These are phyloP conservation scores for Claviceps digitariae DNA, from an alignment of 2,329 filamentous ascomycete genomes.

Conservation along the genomic window DNA sequence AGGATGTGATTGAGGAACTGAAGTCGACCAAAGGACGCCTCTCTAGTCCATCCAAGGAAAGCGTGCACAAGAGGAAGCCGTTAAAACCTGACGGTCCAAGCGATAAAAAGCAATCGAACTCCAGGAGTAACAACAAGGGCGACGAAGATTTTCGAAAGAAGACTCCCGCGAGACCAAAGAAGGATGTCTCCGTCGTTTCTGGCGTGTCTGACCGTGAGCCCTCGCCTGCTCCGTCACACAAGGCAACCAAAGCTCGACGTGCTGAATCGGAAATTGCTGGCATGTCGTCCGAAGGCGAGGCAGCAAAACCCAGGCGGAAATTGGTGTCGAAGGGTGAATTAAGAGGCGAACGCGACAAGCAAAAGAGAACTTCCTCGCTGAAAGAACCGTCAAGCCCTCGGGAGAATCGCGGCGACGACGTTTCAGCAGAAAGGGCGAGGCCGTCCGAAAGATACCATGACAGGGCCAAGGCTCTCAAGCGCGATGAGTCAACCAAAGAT, in stretches of 20 bases:
- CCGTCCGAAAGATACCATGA: conserved; percentile 43
- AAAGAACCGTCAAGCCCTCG: conserved; percentile 40
- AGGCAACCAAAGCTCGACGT: conserved; percentile 36
- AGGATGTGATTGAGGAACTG: conserved; percentile 31
- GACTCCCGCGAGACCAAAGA: conserved; percentile 38
- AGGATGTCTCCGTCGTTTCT: conserved; percentile 37
- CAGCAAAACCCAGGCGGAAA: conserved; percentile 46
- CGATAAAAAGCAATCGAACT: conserved; percentile 34
- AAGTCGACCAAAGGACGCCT: conserved; percentile 31
- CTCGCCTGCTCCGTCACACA: conserved; percentile 34
- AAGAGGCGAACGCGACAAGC: conserved; percentile 44
- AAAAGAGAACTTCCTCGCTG: conserved; percentile 31
- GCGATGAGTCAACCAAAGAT: conserved; percentile 44
- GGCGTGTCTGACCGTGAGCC: conserved; percentile 39
- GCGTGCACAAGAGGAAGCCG: conserved; percentile 30
- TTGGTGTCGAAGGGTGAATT: conserved; percentile 50
- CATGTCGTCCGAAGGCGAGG: conserved; percentile 42
- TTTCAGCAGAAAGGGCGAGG: conserved; percentile 32
- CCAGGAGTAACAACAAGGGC: conserved; percentile 24
- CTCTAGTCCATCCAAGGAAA: conserved; percentile 35
- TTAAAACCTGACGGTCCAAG: conserved; percentile 29
- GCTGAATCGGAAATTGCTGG: conserved; percentile 39
- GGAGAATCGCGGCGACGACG: conserved; percentile 36
- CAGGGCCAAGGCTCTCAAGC: conserved; percentile 45
- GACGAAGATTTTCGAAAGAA: conserved; percentile 39